Evolutionary conservation across 129 eudicot genomes (phyloP).

Genomic region (Chrysanthemum seticuspe): DNA sequence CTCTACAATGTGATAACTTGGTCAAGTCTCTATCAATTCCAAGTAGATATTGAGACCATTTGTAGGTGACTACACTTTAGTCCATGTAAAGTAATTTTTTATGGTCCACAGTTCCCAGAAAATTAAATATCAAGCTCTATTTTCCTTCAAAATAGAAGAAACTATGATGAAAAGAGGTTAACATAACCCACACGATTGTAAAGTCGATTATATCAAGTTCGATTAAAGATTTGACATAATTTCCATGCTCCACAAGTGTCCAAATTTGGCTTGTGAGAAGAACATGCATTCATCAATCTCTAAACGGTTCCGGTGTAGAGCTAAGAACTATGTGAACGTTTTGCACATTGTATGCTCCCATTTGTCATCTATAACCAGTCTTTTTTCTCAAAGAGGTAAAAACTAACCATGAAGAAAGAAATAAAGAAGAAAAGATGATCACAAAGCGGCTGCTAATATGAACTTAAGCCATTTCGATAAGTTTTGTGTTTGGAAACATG

Average conservation of each 20-base stretch:
- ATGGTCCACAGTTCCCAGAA: neutral
- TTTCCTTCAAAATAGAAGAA: neutral
- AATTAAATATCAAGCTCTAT: slow-evolving; percentile 2
- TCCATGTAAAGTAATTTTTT: slow-evolving; percentile 16
- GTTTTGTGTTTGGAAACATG: slow-evolving; percentile 7
- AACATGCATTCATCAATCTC: too few species aligned
- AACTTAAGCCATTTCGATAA: neutral
- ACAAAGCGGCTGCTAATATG: neutral
- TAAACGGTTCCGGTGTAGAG: too few species aligned
- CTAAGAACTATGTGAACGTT: too few species aligned
- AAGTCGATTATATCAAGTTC: too few species aligned
- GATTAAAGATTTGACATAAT: too few species aligned
- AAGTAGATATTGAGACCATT: slow-evolving; percentile 9
- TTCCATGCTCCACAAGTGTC: too few species aligned
- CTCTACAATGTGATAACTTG: slow-evolving; percentile 19
- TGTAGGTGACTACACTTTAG: slow-evolving; percentile 14
- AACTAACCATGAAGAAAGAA: neutral
- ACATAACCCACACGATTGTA: neutral
- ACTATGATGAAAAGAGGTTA: too few species aligned
- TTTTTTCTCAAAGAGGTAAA: too few species aligned
- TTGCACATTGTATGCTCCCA: too few species aligned
- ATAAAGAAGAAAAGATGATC: neutral
- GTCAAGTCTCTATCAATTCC: slow-evolving; percentile 20
- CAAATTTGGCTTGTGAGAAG: too few species aligned
- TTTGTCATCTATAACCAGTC: too few species aligned